Conservation (phyloP, 371 early-diverging fungal genomes). For the Choanephora cucurbitarum region DNA sequence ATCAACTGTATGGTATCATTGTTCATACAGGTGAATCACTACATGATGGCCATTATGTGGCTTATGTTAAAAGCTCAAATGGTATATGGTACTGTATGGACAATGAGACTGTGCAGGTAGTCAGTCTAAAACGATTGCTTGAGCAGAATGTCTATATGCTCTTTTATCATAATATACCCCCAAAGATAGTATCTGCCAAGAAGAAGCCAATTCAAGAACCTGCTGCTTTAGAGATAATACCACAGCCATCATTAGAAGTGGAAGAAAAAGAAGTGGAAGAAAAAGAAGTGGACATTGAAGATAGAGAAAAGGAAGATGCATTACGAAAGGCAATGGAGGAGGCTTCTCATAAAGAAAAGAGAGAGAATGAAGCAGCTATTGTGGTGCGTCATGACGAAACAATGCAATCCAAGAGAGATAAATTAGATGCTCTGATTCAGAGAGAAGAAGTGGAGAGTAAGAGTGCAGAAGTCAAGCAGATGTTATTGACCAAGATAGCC, state of each 20-base stretch:
- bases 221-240: too few relatives aligned
- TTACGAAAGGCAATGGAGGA: constrained; percentile 36
- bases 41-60: constrained; percentile 82
- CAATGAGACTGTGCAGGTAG: constrained; percentile 71
- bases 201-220: constrained; percentile 15
- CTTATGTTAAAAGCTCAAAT: constrained; percentile 77
- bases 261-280: constrained; percentile 19
- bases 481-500: constrained; percentile 30
- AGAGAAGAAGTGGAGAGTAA: constrained; percentile 45
- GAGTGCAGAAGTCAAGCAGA: constrained; percentile 48
- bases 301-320: constrained; percentile 15
- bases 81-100: constrained; percentile 88
- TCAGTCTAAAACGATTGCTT: constrained; percentile 72
- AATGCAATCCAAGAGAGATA: constrained; percentile 56
- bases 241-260: constrained; percentile 9
- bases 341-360: constrained; percentile 38
- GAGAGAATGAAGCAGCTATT: constrained; percentile 40
- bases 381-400: constrained; percentile 54
- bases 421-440: constrained; percentile 53
- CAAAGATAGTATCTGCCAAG: constrained; percentile 9
- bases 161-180: constrained; percentile 61
- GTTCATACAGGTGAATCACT: constrained; percentile 78
- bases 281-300: constrained; percentile 17
- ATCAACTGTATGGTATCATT: constrained; percentile 75
- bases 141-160: constrained; percentile 78